Percentiles rank a stretch among this genome's conserved stretches.
phyloP scores from a whole-genome alignment of 805 yeast species.

The Monosporozyma siamensis region DNA sequence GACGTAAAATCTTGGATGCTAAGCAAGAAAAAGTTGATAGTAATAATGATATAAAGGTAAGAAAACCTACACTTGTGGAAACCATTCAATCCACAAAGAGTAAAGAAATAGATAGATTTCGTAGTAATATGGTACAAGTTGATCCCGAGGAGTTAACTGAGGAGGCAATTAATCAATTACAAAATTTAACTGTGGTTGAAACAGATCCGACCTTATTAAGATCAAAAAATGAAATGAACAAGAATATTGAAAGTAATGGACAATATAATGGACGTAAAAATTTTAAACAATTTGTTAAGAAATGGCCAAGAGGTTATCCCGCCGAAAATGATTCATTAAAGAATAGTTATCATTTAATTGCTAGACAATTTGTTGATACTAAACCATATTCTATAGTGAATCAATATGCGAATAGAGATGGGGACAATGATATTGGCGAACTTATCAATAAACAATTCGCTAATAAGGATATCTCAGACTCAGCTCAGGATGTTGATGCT shows the following conservation, averaged over 20 bases:
- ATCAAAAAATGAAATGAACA: constrained; percentile 1
- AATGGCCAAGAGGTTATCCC: constrained; percentile 13
- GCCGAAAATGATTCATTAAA: constrained; percentile 7
- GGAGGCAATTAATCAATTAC: constrained; percentile 26
- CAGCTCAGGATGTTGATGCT: constrained; percentile 12
- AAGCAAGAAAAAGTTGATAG: not conserved
- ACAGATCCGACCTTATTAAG: constrained; percentile 17
- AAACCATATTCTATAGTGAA: constrained; percentile 12
- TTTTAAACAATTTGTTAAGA: constrained; percentile 34
- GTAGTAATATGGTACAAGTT: constrained; percentile 20
- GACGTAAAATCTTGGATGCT: not conserved
- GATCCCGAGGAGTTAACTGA: constrained; percentile 23
- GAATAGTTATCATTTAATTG: constrained; percentile 21
- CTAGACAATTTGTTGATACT: constrained; percentile 30
- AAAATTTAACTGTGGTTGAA: constrained; percentile 32
- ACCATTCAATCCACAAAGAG: constrained; percentile 28
- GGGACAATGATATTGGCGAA: not conserved
- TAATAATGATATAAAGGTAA: not conserved
- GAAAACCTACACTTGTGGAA: constrained; percentile 18
- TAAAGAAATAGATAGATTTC: constrained; percentile 22
- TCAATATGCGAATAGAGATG: not conserved
- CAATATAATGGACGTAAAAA: constrained; percentile 31
- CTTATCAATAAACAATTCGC: not conserved
- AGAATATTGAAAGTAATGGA: constrained; percentile 2
- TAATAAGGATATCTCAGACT: not conserved